These are phyloP conservation scores for Lenzites betulinus DNA, from an alignment of 768 basidiomycete species.

Conservation along the genomic window DNA sequence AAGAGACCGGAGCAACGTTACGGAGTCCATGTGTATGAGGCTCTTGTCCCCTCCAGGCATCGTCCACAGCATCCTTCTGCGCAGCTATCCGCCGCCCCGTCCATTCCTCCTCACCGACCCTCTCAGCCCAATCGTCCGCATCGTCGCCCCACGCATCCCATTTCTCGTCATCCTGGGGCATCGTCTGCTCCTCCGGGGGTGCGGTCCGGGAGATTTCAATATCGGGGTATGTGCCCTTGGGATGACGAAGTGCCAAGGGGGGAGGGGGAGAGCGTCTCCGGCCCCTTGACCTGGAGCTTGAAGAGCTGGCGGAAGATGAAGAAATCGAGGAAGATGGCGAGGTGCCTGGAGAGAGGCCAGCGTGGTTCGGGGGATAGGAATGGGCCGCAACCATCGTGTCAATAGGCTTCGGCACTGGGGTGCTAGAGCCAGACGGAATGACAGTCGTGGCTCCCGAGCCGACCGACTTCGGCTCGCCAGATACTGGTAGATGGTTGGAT, in stretches of 20 bases:
- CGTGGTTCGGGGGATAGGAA: constrained; percentile 63
- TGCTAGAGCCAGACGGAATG: constrained; percentile 30
- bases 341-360: constrained; percentile 34
- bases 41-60: constrained; percentile 31
- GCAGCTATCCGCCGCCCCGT: constrained; percentile 42
- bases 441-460: constrained; percentile 37
- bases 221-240: constrained; percentile 13
- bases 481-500: constrained; percentile 14
- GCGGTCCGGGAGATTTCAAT: constrained; percentile 11
- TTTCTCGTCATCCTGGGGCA: constrained; percentile 28
- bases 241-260: constrained; percentile 23
- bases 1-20: constrained; percentile 1
- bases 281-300: constrained; percentile 21
- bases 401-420: constrained; percentile 28
- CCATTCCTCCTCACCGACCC: constrained; percentile 51
- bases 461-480: constrained; percentile 41
- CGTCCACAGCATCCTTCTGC: constrained; percentile 37
- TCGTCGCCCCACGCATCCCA: constrained; percentile 49
- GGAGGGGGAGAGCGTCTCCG: constrained; percentile 30
- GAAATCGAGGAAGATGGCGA: constrained; percentile 40
- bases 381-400: constrained; percentile 41
- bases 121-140: constrained; percentile 51
- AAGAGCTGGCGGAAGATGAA: constrained; percentile 36
- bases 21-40: not conserved
- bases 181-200: constrained; percentile 16